A percentile compares a stretch with the other conserved stretches of the same genome.
phyloP scores from a whole-genome alignment of 2,329 filamentous ascomycete species.

The Ascochyta fabae region DNA sequence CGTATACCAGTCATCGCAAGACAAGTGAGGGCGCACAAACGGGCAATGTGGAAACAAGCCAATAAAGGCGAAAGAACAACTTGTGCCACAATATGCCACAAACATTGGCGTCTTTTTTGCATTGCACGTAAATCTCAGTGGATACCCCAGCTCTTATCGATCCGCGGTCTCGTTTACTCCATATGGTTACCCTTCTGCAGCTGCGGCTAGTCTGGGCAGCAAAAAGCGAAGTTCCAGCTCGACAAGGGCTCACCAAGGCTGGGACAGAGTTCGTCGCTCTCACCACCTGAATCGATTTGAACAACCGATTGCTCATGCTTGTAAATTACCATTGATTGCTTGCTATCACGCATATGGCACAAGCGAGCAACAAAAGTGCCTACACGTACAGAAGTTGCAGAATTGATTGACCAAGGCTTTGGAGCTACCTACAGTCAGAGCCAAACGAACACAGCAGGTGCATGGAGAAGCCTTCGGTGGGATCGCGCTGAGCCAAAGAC shows the following conservation, averaged over 20 bases:
- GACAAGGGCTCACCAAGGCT: constrained; percentile 7
- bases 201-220: constrained; percentile 24
- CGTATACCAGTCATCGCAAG: constrained; percentile 2
- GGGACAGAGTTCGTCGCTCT: background rate
- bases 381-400: background rate
- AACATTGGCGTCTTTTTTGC: background rate
- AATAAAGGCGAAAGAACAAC: constrained; percentile 8
- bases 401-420: background rate
- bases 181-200: constrained; percentile 24
- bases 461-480: background rate
- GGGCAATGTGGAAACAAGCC: background rate
- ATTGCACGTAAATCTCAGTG: background rate
- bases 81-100: constrained; percentile 1
- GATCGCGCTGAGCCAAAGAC: background rate
- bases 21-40: constrained; percentile 2
- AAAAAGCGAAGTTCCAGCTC: constrained; percentile 26
- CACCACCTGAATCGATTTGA: background rate
- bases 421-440: no score
- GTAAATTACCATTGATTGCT: background rate
- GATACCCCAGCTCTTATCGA: constrained; percentile 11
- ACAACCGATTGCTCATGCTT: background rate
- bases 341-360: background rate
- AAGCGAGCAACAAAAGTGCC: background rate
- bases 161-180: constrained; percentile 16
- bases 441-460: background rate